phyloP scores from a whole-genome alignment of 148 eudicot genomes.

The Amaranthus palmeri region DNA sequence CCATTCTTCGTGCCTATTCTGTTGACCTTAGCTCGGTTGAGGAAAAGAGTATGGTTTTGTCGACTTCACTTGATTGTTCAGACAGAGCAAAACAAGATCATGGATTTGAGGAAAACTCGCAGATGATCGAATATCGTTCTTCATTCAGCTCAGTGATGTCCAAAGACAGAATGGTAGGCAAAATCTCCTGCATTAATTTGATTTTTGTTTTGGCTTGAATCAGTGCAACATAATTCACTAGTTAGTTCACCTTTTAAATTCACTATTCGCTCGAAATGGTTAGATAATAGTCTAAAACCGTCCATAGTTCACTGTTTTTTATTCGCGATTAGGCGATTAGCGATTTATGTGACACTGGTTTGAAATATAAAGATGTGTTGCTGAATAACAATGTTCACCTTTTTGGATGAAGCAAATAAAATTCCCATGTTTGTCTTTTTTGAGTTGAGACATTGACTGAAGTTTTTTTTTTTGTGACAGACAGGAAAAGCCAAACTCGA shows the following conservation, averaged over 20 bases:
- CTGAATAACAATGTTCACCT: background rate
- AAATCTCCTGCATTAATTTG: slow-evolving; percentile 9
- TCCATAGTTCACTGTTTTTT: too few species aligned
- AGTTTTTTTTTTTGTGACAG: slow-evolving; percentile 26
- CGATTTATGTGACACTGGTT: too few species aligned
- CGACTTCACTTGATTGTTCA: slow-evolving; percentile 18
- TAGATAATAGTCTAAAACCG: too few species aligned
- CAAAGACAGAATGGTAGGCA: slow-evolving; percentile 31
- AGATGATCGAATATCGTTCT: slow-evolving; percentile 26
- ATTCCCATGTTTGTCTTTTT: slow-evolving; percentile 2
- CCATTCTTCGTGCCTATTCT: slow-evolving; percentile 37
- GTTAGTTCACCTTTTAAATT: too few species aligned
- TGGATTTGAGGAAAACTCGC: slow-evolving; percentile 16
- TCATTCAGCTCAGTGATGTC: slow-evolving; percentile 33
- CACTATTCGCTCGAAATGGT: too few species aligned
- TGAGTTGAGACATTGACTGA: background rate
- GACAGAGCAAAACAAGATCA: slow-evolving; percentile 23
- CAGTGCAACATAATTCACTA: background rate
- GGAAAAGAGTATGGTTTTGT: slow-evolving; percentile 17
- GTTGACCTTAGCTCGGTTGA: slow-evolving; percentile 25
- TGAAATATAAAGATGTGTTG: background rate
- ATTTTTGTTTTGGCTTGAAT: background rate
- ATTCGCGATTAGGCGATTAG: too few species aligned
- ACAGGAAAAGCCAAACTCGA: slow-evolving; percentile 34
- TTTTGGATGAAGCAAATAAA: background rate